These are phyloP conservation scores for Pisolithus marmoratus DNA, from an alignment of 768 basidiomycete genomes.

Conservation along the genomic window DNA sequence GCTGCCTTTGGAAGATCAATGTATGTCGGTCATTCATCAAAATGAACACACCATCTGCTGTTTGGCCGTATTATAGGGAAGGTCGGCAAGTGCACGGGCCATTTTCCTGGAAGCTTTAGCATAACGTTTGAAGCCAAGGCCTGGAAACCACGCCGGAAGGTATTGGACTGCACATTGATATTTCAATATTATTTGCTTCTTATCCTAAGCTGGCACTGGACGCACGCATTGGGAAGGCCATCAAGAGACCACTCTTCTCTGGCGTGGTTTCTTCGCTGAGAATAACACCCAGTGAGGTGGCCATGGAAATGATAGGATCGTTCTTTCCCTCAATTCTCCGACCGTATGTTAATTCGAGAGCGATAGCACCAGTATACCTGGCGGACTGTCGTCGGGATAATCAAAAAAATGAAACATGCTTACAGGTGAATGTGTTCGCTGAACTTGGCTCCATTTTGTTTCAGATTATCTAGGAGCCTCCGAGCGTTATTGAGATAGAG, in stretches of 20 bases:
- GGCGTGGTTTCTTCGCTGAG: background rate
- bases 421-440: conserved; percentile 8
- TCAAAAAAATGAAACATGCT: background rate
- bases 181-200: too few species aligned
- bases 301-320: conserved; percentile 1
- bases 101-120: background rate
- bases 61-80: conserved; percentile 21
- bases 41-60: conserved; percentile 15
- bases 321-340: background rate
- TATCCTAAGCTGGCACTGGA: background rate
- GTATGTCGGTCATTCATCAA: background rate
- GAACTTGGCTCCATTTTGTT: background rate
- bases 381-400: too few species aligned
- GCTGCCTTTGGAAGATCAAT: background rate
- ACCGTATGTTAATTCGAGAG: conserved; percentile 19
- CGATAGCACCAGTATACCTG: conserved; percentile 5
- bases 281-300: background rate
- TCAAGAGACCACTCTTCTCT: conserved; percentile 1
- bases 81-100: conserved; percentile 3
- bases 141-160: conserved; percentile 10
- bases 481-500: conserved; percentile 7
- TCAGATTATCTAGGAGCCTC: conserved; percentile 5
- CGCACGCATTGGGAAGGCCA: conserved; percentile 7
- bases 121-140: background rate
- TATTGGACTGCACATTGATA: background rate